phyloP scores from a whole-genome alignment of 129 eudicot genomes.

The Logfia minima region DNA sequence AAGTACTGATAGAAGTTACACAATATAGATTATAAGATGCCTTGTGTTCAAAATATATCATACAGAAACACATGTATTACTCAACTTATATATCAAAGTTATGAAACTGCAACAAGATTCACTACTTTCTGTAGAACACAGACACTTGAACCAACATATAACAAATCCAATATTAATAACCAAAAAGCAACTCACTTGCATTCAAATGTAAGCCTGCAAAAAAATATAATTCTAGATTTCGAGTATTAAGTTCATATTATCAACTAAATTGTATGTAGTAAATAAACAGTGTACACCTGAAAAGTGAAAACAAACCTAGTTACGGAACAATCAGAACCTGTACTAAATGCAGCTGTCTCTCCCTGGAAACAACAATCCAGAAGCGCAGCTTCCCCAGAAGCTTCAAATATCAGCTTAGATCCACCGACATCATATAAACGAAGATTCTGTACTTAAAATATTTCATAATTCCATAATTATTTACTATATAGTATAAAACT shows the following conservation, averaged over 20 bases:
- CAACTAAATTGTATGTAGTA: not conserved
- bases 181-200: constrained; percentile 15
- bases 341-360: constrained; percentile 54
- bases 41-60: not conserved
- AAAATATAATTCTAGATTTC: constrained; percentile 12
- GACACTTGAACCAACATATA: constrained; percentile 10
- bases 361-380: constrained; percentile 86
- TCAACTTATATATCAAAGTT: not conserved
- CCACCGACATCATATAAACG: constrained; percentile 66
- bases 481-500: constrained; percentile 5
- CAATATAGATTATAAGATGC: constrained; percentile 1
- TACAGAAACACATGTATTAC: not conserved
- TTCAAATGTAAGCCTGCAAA: constrained; percentile 2
- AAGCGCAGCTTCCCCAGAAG: constrained; percentile 55
- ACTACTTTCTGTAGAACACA: constrained; percentile 15
- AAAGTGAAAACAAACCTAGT: constrained; percentile 44
- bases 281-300: not conserved
- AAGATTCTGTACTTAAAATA: constrained; percentile 49
- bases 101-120: constrained; percentile 12
- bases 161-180: not conserved
- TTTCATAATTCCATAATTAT: not conserved
- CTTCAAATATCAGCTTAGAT: constrained; percentile 49
- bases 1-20: not conserved
- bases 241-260: no score
- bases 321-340: constrained; percentile 62